phyloP scores from a whole-genome alignment of 306 rosid species.

The Crotalaria pallida region DNA sequence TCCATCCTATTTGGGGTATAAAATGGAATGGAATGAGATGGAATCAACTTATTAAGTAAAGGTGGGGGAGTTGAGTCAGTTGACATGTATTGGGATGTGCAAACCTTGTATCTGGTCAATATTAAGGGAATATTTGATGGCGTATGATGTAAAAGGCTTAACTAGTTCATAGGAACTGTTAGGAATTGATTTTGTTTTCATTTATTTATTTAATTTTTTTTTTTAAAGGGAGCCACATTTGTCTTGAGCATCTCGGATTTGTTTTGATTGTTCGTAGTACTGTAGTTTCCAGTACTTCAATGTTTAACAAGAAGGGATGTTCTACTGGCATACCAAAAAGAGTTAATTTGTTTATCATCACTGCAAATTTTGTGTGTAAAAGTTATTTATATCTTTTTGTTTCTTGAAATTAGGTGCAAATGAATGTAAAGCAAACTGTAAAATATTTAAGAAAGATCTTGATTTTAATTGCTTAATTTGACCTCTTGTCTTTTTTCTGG shows the following conservation, averaged over 20 bases:
- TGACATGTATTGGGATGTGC: no score
- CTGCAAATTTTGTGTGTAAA: neutral
- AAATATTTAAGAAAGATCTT: neutral
- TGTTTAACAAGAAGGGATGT: neutral
- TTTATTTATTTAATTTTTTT: no score
- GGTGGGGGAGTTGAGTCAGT: no score
- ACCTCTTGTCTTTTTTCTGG: neutral
- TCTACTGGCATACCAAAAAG: neutral
- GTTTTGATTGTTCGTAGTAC: neutral
- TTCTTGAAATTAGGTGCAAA: neutral
- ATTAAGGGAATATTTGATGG: no score
- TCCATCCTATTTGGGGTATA: no score
- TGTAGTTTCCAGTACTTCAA: neutral
- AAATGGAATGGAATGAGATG: no score
- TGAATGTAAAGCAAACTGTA: neutral
- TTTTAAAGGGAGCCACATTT: neutral
- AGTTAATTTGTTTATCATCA: neutral
- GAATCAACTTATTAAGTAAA: no score
- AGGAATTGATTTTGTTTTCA: no score
- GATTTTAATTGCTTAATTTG: neutral
- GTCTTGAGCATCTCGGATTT: neutral
- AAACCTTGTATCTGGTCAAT: no score
- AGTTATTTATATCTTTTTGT: neutral
- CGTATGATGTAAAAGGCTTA: no score
- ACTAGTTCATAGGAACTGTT: no score